Evolutionary conservation across 352 stramenopile genomes (phyloP), one percentile per base, ranked within the genome.

Genomic region (Phytopythium kandeliae): DNA sequence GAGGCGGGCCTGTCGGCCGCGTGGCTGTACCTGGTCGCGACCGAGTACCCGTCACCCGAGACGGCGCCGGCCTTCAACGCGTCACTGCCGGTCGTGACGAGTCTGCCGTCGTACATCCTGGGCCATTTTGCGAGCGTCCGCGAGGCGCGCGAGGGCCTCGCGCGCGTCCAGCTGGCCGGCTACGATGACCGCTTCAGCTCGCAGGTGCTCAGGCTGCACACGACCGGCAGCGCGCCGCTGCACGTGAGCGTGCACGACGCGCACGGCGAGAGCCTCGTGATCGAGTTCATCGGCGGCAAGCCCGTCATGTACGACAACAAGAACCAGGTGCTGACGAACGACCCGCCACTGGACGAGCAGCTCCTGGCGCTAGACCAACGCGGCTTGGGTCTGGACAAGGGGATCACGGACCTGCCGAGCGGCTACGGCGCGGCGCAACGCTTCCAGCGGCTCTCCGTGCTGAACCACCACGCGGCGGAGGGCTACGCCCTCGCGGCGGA

Each of bases 281-380:
- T 91, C 26, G 80, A 91, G 48, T 85, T 89, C 42, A 54, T 91
- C 24, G 34, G 85, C 13, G 77, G 80, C 15, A 49, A 72, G 41
- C 49, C 69, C 15, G 63, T 73, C 30, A 53, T 89, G 2, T 73
- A 86, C 49, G 72, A 89, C 44, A 89, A 89, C 54, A 51, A 69
- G 10, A 82, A 80, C 48, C 60, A 63, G 4, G 80, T 91, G 42
- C 54, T 91, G 36, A 91, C 77, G 5, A 91, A 89, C 60, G 75
- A 81, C 15, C 80, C 80, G 12, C 73, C 75, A 12, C 60, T 89
- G 2, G 33, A 70, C 24, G 37, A 80, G 28, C 76, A 89, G 31
- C 57, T 85, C 0, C 47, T 21, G 17, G 42, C 60, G 28, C 37
- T 60, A 1, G 36, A n/a, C 2, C 54, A 60, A 8, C 42, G 25